Conservation (phyloP, 352 stramenopile genomes). For the Pythium volutum region DNA sequence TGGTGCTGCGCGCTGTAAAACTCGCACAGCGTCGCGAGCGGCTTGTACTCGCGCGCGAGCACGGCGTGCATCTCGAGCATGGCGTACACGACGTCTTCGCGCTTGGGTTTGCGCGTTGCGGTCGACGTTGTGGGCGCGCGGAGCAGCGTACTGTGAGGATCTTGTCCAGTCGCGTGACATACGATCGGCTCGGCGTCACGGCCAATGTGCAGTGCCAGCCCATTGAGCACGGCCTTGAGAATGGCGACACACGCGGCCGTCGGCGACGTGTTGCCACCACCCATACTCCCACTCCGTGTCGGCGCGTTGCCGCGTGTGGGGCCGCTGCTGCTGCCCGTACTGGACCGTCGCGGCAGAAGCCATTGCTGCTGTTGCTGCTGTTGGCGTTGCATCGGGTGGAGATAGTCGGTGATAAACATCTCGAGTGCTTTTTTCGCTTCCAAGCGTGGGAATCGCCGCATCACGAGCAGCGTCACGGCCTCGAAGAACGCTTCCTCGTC, state of each 20-base stretch:
- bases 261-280: slow-evolving; percentile 21
- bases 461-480: slow-evolving; percentile 56
- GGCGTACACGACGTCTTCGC: slow-evolving; percentile 63
- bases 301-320: neutral
- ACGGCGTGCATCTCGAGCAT: slow-evolving; percentile 78
- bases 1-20: slow-evolving; percentile 54
- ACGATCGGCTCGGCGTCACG: slow-evolving; percentile 24
- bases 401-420: slow-evolving; percentile 47
- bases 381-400: slow-evolving; percentile 40
- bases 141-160: too few relatives aligned
- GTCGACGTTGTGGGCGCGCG: neutral
- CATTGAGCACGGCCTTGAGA: slow-evolving; percentile 48
- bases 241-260: slow-evolving; percentile 29
- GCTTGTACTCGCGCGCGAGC: slow-evolving; percentile 61
- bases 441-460: slow-evolving; percentile 56
- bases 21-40: slow-evolving; percentile 63
- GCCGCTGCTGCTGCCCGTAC: slow-evolving; percentile 1
- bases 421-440: slow-evolving; percentile 52
- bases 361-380: slow-evolving; percentile 17
- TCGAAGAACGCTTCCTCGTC: slow-evolving; percentile 69
- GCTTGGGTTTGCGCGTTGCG: slow-evolving; percentile 29
- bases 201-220: slow-evolving; percentile 42
- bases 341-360: slow-evolving; percentile 11
- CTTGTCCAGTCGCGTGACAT: neutral
- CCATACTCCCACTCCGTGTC: slow-evolving; percentile 15